These are phyloP conservation scores for Agaricus blazei DNA, from an alignment of 768 basidiomycete genomes.

Conservation along the genomic window DNA sequence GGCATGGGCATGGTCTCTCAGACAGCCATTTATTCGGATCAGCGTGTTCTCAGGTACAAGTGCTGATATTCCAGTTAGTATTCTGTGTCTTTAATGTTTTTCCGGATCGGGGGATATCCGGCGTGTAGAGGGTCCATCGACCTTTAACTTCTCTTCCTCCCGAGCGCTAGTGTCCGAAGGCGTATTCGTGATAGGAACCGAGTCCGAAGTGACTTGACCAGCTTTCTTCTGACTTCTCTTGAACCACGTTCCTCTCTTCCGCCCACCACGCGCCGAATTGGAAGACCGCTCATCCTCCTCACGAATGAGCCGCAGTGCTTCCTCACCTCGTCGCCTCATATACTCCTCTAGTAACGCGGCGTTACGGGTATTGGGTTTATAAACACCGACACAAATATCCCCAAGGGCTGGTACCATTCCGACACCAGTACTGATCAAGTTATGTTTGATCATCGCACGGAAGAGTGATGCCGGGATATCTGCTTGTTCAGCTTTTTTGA, in stretches of 20 bases:
- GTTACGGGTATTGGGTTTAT: slow-evolving; percentile 88
- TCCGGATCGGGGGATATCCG: too few species aligned
- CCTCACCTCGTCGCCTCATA: slow-evolving; percentile 71
- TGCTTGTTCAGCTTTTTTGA: slow-evolving; percentile 69
- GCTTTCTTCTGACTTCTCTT: slow-evolving; percentile 25
- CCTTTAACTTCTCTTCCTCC: too few species aligned
- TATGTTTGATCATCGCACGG: slow-evolving; percentile 72
- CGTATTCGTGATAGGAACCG: slow-evolving; percentile 27
- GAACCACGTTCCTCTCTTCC: slow-evolving; percentile 20
- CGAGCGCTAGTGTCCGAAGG: too few species aligned
- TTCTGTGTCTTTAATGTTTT: too few species aligned
- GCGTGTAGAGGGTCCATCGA: too few species aligned
- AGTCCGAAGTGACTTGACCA: slow-evolving; percentile 49
- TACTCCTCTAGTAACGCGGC: slow-evolving; percentile 84
- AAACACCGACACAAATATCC: slow-evolving; percentile 70
- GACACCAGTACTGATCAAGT: slow-evolving; percentile 58
- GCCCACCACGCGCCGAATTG: slow-evolving; percentile 11
- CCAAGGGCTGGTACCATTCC: slow-evolving; percentile 71
- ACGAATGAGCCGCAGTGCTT: slow-evolving; percentile 51
- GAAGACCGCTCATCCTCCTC: slow-evolving; percentile 19
- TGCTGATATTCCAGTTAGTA: too few species aligned
- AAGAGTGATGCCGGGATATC: slow-evolving; percentile 66
- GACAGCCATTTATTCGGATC: too few species aligned
- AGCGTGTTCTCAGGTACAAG: too few species aligned
- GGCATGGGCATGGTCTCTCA: too few species aligned